These are phyloP conservation scores for Mallotus nudiflorus DNA, from an alignment of 345 rosid species.

Conservation along the genomic window DNA sequence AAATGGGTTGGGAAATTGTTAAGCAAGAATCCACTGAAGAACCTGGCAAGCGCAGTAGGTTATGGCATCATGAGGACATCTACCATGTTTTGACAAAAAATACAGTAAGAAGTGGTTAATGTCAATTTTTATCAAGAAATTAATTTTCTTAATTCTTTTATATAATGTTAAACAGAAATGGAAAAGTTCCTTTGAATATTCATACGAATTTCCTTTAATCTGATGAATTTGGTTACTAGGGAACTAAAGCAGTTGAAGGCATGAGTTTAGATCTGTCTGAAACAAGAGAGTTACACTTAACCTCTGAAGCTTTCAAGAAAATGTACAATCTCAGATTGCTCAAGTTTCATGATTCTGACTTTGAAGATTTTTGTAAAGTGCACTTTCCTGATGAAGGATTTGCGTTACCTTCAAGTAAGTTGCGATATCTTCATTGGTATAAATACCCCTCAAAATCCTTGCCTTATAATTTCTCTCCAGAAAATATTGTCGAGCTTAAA, in stretches of 20 bases:
- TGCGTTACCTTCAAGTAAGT: not conserved
- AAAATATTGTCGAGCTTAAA: not conserved
- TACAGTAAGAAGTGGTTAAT: not conserved
- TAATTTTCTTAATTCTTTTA: too few relatives aligned
- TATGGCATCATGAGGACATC: conserved; percentile 6
- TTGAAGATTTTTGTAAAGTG: not conserved
- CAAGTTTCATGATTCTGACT: conserved; percentile 4
- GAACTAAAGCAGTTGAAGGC: not conserved
- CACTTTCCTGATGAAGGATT: not conserved
- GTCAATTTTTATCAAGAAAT: too few relatives aligned
- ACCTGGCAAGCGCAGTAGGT: conserved; percentile 6
- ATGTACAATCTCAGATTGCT: conserved; percentile 14
- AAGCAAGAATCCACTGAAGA: not conserved
- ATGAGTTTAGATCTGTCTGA: conserved; percentile 2
- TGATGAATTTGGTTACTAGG: not conserved
- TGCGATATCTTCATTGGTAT: conserved; percentile 12
- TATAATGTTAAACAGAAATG: not conserved
- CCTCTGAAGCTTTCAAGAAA: not conserved
- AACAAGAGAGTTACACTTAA: conserved; percentile 2
- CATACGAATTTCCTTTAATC: not conserved
- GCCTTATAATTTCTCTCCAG: not conserved
- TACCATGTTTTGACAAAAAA: not conserved
- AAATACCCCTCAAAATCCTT: not conserved
- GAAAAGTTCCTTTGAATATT: not conserved
- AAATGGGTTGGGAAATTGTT: conserved; percentile 15